Percentiles rank a stretch among this genome's conserved stretches.
These are phyloP conservation scores for Penicillium sp. DNA, from an alignment of 2,329 filamentous ascomycete species.

Conservation along the genomic window DNA sequence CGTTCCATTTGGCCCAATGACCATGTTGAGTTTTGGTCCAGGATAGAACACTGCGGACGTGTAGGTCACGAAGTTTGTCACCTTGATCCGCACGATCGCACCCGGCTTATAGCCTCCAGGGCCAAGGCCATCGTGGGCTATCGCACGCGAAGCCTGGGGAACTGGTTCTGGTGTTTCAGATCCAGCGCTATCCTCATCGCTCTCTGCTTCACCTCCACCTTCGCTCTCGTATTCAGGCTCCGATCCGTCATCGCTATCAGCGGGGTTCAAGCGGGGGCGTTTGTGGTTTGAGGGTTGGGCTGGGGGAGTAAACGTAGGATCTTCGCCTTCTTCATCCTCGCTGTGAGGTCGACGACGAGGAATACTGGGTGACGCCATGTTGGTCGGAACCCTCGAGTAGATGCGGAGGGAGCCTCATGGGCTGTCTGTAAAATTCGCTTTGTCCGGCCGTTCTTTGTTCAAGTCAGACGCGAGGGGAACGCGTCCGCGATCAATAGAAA, in stretches of 20 bases:
- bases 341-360: slow-evolving; percentile 33
- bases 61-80: slow-evolving; percentile 93
- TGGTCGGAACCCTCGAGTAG: slow-evolving; percentile 8
- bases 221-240: slow-evolving; percentile 6
- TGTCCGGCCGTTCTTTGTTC: slow-evolving; percentile 9
- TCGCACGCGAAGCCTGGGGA: slow-evolving; percentile 5
- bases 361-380: slow-evolving; percentile 30
- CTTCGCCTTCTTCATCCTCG: slow-evolving; percentile 30
- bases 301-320: slow-evolving; percentile 22
- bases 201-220: not conserved
- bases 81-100: slow-evolving; percentile 81
- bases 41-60: slow-evolving; percentile 86
- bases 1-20: slow-evolving; percentile 97
- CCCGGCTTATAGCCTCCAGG: slow-evolving; percentile 57
- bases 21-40: slow-evolving; percentile 94
- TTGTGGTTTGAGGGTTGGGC: slow-evolving; percentile 34
- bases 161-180: not conserved
- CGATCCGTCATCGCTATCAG: slow-evolving; percentile 22
- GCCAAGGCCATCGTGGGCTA: slow-evolving; percentile 11
- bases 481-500: slow-evolving; percentile 29
- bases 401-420: slow-evolving; percentile 5
- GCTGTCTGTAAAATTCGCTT: slow-evolving; percentile 1
- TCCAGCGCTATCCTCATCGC: slow-evolving; percentile 6
- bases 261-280: slow-evolving; percentile 31
- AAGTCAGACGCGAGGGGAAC: slow-evolving; percentile 23